These are phyloP conservation scores for Aspergillus arachidicola DNA, from an alignment of 2,329 filamentous ascomycete genomes.

Conservation along the genomic window DNA sequence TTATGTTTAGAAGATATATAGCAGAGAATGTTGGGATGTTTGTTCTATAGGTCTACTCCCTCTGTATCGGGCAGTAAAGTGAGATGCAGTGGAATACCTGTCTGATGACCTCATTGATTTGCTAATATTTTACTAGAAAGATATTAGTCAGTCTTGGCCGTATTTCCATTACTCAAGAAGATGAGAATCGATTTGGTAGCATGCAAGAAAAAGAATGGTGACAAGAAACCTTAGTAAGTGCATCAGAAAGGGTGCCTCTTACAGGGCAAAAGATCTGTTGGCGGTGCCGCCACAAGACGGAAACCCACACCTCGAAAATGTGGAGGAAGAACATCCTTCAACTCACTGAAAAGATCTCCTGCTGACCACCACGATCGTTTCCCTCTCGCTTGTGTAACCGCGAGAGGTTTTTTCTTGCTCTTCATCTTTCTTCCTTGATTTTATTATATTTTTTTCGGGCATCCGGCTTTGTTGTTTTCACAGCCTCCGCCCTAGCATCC, in stretches of 20 bases:
- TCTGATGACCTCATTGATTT: not conserved
- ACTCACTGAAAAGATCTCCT: constrained; percentile 6
- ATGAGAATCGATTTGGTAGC: not conserved
- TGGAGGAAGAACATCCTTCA: constrained; percentile 30
- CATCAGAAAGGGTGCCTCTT: not conserved
- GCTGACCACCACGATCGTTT: not conserved
- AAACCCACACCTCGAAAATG: constrained; percentile 35
- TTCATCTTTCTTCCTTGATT: not conserved
- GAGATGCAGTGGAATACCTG: not conserved
- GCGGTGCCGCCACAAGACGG: constrained; percentile 4
- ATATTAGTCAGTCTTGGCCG: not conserved
- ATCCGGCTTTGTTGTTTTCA: not conserved
- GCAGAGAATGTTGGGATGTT: no score
- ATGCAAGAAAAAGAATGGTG: not conserved
- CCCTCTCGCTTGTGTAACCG: not conserved
- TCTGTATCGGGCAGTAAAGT: no score
- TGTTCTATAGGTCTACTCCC: no score
- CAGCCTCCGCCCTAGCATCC: constrained; percentile 1
- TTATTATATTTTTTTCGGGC: not conserved
- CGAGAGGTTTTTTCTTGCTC: not conserved
- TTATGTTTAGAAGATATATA: no score
- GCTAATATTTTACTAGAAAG: not conserved
- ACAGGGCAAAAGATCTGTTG: not conserved
- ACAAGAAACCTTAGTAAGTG: not conserved
- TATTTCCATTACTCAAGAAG: not conserved